Base-by-base conservation (phyloP, 2,329 filamentous ascomycete species). In the Talaromyces sp. region DNA sequence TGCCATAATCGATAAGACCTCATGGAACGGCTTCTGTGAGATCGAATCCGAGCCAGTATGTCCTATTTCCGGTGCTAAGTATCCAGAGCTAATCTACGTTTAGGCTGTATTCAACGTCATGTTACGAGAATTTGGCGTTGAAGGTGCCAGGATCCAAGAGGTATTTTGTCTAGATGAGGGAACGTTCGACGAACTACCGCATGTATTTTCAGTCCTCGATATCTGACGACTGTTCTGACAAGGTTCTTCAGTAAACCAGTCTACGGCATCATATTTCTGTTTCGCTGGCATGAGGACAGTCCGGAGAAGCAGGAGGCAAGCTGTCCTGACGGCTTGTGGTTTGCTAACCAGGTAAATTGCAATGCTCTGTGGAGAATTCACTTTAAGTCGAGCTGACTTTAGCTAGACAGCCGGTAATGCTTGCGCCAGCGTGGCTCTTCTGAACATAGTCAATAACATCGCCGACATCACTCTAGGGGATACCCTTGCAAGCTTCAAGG, bases 401-500 rank as follows among this genome's bases (percentile, higher is more conserved):
- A 16, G n/a, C 18, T 23, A 93, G 88, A 92, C 90, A 0, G 88
- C 87, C 0, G 83, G 85, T 61, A 96, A 96, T 75, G 89, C 92
- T 28, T 99, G 95, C 76, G 95, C 92, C 21, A 95, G 91, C n/a
- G 86, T 97, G 52, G 92, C 95, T 3, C 81, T 98, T 67, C 83
- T 97, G 69, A 98, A 98, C 70, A 96, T 97, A 64, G 80, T 96
- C 71, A 96, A 96, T 85, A 98, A 98, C 72, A 83, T 87, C 25
- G 79, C 85, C 0, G 81, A 80, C 0, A 76, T 92, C 3, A 77
- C 86, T 11, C 82, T 97, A 5, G 92, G 92, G 3, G 77, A 85
- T n/a, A 81, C 88, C 64, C 82, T 98, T 1, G 76, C 81, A 31
- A 77, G 81, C 14, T 96, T 98, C 79, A 93, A 91, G 69, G 78